Percentiles rank a stretch among this genome's conserved stretches.
phyloP scores from a whole-genome alignment of 2,329 filamentous ascomycete genomes.

The Pestalotiopsis sp. region DNA sequence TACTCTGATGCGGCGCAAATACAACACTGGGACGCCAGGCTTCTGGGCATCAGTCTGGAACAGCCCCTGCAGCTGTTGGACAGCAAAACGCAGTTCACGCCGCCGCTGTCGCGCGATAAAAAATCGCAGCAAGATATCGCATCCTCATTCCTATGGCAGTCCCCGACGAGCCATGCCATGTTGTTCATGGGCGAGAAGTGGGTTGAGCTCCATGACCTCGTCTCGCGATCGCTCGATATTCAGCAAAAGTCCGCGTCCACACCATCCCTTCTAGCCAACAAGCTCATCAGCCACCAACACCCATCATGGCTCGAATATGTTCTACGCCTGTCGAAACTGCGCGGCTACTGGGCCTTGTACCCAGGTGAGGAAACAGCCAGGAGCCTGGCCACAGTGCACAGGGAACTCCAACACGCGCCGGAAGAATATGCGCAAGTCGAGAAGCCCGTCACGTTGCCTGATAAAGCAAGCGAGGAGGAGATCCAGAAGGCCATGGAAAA shows the following conservation, averaged over 20 bases:
- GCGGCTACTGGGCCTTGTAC: constrained; percentile 80
- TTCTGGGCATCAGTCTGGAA: constrained; percentile 82
- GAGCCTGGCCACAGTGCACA: constrained; percentile 73
- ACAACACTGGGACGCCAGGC: constrained; percentile 48
- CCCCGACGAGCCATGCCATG: constrained; percentile 78
- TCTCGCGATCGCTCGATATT: constrained; percentile 62
- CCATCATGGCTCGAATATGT: constrained; percentile 58
- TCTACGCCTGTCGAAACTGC: constrained; percentile 72
- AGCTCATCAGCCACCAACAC: constrained; percentile 37
- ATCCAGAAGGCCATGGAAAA: constrained; percentile 25
- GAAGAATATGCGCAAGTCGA: constrained; percentile 60
- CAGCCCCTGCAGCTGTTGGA: constrained; percentile 67
- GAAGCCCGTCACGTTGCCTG: constrained; percentile 18
- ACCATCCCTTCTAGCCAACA: constrained; percentile 47
- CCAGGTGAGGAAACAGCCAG: constrained; percentile 60
- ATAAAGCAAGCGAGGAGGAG: constrained; percentile 28
- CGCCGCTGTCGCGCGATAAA: constrained; percentile 34
- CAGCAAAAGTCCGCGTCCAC: constrained; percentile 36
- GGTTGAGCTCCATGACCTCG: constrained; percentile 81
- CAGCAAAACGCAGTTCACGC: constrained; percentile 56
- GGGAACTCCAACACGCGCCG: constrained; percentile 71
- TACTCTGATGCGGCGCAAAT: constrained; percentile 59
- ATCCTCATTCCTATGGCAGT: constrained; percentile 80
- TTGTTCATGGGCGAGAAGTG: constrained; percentile 86
- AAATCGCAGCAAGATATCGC: constrained; percentile 29